Evolutionary conservation across 2,329 filamentous ascomycete genomes (phyloP).

Genomic region (Aspergillus sergii): DNA sequence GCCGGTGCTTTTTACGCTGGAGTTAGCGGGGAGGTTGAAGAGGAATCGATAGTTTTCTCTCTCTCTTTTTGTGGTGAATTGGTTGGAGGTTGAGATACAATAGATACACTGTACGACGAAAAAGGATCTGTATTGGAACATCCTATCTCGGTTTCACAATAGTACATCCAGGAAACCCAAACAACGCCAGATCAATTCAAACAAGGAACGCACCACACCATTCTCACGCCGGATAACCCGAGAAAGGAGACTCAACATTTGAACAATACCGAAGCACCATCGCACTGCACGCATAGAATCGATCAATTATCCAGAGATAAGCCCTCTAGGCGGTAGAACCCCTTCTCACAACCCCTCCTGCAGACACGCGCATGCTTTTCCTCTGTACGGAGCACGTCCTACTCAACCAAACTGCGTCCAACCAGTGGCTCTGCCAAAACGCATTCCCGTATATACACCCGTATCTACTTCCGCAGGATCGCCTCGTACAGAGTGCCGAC

Average conservation of each 20-base stretch:
- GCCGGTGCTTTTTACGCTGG: conserved; percentile 75
- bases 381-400: background rate
- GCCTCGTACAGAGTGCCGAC: conserved; percentile 50
- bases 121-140: background rate
- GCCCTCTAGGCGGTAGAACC: background rate
- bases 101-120: background rate
- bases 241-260: background rate
- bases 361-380: background rate
- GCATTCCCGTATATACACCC: background rate
- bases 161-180: conserved; percentile 5
- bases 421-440: background rate
- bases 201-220: background rate
- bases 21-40: conserved; percentile 53
- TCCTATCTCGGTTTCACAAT: background rate
- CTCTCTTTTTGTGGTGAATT: background rate
- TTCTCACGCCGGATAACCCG: background rate
- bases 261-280: background rate
- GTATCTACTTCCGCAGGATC: conserved; percentile 43
- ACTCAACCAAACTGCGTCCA: background rate
- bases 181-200: background rate
- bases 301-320: background rate
- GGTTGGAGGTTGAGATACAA: background rate
- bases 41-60: conserved; percentile 14
- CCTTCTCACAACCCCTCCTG: background rate
- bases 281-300: background rate